Base-by-base conservation (phyloP, 352 stramenopile species). In the Pythium brachiatum region DNA sequence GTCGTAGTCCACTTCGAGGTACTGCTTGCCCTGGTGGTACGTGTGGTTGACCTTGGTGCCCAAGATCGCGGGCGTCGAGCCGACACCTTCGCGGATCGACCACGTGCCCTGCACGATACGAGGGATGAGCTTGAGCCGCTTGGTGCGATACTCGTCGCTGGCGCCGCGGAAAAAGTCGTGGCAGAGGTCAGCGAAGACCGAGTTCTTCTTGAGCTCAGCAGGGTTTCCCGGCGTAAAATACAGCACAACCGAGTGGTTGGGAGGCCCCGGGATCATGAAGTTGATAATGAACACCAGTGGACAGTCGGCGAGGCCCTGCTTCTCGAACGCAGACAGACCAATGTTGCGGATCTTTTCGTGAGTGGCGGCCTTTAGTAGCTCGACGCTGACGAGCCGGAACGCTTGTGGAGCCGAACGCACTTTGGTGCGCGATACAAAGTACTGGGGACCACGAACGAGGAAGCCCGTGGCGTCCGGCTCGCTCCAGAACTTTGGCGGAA, bases 51-150 rank as follows among this genome's bases (percentile, higher is more conserved):
- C 78, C 73, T 97, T 97, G 29, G 86, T 96, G 23, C 90, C 92
- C 31, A 97, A 72, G 55, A 98, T 94, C 9, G 89, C 86, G 0
- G 92, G 92, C 12, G 92, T 97, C 8, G 85, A 94, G 25, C 88
- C 89, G 1, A 97, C 86, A 18, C 87, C 84, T 31, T 94, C 81
- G 2, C 84, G 81, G 23, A 97, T 94, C 9, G 92, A 78, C 76
- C 87, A 97, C n/a, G 86, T 92, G 20, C 89, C 92, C 64, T 97
- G 86, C 7, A 95, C 82, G 9, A 98, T 83, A 3, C 83, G 81
- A 2, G 92, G 92, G 62, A 98, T 96, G 11, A 98, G 60, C 71
- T 98, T 98, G 26, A 97, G 75, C 2, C 90, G 82, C 44, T 94
- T 79, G 15, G 79, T 85, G 18, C 89, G 83, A 61, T 89, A 94